Base-by-base conservation (phyloP, 352 stramenopile genomes). In the Phytophthora macrochlamydospora region DNA sequence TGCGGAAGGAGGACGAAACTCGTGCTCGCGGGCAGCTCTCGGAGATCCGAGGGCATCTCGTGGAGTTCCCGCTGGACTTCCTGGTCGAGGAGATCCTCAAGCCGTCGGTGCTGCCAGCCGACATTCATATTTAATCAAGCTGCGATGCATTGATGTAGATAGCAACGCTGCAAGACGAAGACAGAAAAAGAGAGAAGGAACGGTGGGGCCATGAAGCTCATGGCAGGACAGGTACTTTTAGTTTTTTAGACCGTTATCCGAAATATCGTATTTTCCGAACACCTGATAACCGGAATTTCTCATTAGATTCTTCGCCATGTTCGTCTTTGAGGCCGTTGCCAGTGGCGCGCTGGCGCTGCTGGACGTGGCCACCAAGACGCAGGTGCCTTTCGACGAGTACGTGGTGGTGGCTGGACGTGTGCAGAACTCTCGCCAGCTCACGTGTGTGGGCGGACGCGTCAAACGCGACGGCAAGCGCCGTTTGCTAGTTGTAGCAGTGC, bases 11-110 rank as follows among this genome's bases (percentile, higher is more conserved):
- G 62, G 76, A 89, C 57, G 85, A 94, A 66, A 85, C 82, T 18
- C 72, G 75, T 37, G 88, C 86, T 43, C 82, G 86, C 48, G 78
- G 78, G 3, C 79, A 93, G 67, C 67, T 96, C 7, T 92, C 79
- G 32, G 84, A 91, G 68, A 95, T 96, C 53, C 85, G 83, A 33
- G 89, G 89, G 37, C 87, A 95, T 49, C 71, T 96, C 1, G 89
- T 96, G 30, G 83, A 94, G 38, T 96, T 95, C 59, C 89, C 89
- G 29, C 58, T 94, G 32, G 79, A 96, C 42, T 96, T 96, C 52
- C 62, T 96, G 37, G 79, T 81, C 18, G 87, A 95, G 59, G 87
- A 95, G 65, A 92, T 92, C 44, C 70, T 96, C 13, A 90, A 93
- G 59, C 89, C 89, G 44, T 88, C 87, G 38, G 90, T 94, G 53